phyloP scores from a whole-genome alignment of 768 basidiomycete species.

The Leccinum olivaceopallidum region DNA sequence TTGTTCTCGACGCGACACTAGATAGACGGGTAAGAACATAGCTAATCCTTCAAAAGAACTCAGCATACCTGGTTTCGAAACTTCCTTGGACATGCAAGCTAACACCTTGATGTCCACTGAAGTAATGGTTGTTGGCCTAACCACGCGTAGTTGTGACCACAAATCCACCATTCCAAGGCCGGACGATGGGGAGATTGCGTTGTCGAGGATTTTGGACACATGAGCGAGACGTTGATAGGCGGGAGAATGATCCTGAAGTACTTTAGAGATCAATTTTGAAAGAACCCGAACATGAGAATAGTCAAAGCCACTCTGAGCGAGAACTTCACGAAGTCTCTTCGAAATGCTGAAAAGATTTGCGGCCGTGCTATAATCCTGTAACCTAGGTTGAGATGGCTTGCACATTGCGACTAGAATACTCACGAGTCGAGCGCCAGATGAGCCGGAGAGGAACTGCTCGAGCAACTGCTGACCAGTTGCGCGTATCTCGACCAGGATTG shows the following conservation, averaged over 20 bases:
- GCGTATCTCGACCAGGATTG: slow-evolving; percentile 23
- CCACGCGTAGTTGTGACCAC: slow-evolving; percentile 54
- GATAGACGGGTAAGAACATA: background rate
- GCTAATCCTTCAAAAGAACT: background rate
- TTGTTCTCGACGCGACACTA: slow-evolving; percentile 27
- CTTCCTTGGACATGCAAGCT: slow-evolving; percentile 5
- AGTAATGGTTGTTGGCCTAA: slow-evolving; percentile 15
- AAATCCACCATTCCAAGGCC: slow-evolving; percentile 73
- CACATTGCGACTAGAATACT: slow-evolving; percentile 10
- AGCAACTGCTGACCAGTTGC: slow-evolving; percentile 19
- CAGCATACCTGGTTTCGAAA: slow-evolving; percentile 14
- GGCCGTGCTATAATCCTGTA: slow-evolving; percentile 37
- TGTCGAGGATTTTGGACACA: slow-evolving; percentile 42
- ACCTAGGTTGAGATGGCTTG: background rate
- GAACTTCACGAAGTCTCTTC: slow-evolving; percentile 45
- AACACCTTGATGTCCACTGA: slow-evolving; percentile 23
- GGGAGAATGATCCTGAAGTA: slow-evolving; percentile 37
- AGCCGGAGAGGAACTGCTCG: slow-evolving; percentile 20
- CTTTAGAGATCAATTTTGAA: slow-evolving; percentile 50
- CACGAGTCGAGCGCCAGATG: slow-evolving; percentile 21
- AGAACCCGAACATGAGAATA: slow-evolving; percentile 67
- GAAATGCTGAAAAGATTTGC: slow-evolving; percentile 39
- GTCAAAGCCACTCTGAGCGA: slow-evolving; percentile 47
- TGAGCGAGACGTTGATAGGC: slow-evolving; percentile 35
- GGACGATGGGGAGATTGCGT: slow-evolving; percentile 56